Conservation (phyloP, 345 rosid species). For the Hibiscus mutabilis region DNA sequence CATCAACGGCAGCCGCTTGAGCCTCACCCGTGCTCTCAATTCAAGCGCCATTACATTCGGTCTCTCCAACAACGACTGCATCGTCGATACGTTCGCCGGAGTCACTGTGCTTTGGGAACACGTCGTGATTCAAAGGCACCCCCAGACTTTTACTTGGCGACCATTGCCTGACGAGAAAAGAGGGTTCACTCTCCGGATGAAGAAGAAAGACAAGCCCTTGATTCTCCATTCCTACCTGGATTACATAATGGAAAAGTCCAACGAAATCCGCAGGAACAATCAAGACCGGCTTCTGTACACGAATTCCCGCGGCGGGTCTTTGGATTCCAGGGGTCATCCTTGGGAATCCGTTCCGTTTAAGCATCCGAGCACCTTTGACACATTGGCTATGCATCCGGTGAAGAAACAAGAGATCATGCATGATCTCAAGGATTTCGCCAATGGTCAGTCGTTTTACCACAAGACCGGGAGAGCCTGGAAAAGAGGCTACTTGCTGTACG, state of each 20-base stretch:
- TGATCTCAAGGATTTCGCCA: background rate
- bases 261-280: background rate
- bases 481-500: background rate
- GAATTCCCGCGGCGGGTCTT: background rate
- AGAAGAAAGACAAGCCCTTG: constrained; percentile 52
- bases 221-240: constrained; percentile 60
- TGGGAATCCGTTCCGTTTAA: background rate
- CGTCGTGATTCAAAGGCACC: constrained; percentile 68
- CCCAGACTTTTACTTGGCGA: constrained; percentile 76
- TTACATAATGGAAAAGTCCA: background rate
- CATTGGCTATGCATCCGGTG: background rate
- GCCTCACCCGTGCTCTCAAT: constrained; percentile 81
- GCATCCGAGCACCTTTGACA: background rate
- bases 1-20: constrained; percentile 64
- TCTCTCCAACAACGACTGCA: constrained; percentile 67
- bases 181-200: constrained; percentile 27
- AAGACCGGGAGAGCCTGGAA: background rate
- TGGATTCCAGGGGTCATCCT: background rate
- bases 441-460: background rate
- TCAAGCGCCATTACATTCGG: constrained; percentile 84
- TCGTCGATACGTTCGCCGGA: constrained; percentile 53
- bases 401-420: background rate
- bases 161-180: background rate
- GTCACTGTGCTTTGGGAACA: constrained; percentile 79
- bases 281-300: background rate